phyloP scores from a whole-genome alignment of 2,329 filamentous ascomycete genomes.

The Calonectria fujianensis region DNA sequence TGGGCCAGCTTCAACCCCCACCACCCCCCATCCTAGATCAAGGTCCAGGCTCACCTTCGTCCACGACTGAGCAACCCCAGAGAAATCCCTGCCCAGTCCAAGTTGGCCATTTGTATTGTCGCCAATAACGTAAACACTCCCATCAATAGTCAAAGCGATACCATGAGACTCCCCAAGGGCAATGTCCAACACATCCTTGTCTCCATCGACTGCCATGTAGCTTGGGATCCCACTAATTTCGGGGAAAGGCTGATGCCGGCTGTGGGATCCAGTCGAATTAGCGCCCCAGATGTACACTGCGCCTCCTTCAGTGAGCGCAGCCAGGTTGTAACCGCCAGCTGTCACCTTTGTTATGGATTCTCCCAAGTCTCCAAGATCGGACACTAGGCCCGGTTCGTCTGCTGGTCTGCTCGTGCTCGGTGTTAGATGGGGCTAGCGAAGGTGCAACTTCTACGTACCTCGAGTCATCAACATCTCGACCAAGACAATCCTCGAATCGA shows the following conservation, averaged over 20 bases:
- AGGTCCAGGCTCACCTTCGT: constrained; percentile 58
- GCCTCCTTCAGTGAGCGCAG: constrained; percentile 74
- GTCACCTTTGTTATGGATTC: constrained; percentile 72
- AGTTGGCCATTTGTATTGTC: constrained; percentile 76
- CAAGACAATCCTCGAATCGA: constrained; percentile 74
- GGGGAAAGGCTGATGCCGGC: constrained; percentile 59
- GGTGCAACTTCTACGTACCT: constrained; percentile 56
- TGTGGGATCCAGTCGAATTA: constrained; percentile 47
- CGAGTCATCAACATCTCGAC: constrained; percentile 65
- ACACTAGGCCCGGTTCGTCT: constrained; percentile 65
- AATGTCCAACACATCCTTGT: constrained; percentile 73
- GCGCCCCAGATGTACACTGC: constrained; percentile 79
- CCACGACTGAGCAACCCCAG: constrained; percentile 59
- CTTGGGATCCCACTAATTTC: constrained; percentile 60
- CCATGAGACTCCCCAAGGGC: constrained; percentile 76
- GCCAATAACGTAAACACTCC: constrained; percentile 73
- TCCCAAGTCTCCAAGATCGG: constrained; percentile 71
- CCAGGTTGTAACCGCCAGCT: constrained; percentile 74
- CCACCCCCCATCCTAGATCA: constrained; percentile 54
- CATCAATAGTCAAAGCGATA: constrained; percentile 71
- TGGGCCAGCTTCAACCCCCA: constrained; percentile 69
- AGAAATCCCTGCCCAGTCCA: constrained; percentile 62
- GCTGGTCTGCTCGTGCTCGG: constrained; percentile 64
- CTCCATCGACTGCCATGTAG: constrained; percentile 67
- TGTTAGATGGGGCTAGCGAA: constrained; percentile 30